These are phyloP conservation scores for Pestalotiopsis sp. DNA, from an alignment of 2,329 filamentous ascomycete species.

Conservation along the genomic window DNA sequence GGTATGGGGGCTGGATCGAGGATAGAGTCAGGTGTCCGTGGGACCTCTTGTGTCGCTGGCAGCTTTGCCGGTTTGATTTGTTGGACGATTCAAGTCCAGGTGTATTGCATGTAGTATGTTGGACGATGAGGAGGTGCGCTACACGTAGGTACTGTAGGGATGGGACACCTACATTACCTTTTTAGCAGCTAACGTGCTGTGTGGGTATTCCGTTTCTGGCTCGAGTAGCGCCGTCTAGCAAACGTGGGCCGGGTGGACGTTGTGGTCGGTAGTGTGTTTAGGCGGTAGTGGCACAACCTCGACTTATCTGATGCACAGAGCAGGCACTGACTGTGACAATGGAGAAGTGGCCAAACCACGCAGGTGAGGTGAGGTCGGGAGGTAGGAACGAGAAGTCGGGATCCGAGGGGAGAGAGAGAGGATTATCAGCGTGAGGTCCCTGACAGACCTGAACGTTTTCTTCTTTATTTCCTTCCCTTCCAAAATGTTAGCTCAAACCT, in stretches of 20 bases:
- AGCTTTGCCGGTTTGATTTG: too few species aligned
- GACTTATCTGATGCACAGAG: background rate
- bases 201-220: background rate
- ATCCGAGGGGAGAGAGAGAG: background rate
- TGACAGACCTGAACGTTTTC: background rate
- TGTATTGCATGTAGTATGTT: background rate
- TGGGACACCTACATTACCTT: background rate
- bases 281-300: background rate
- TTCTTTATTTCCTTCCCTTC: background rate
- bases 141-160: background rate
- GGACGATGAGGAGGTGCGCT: background rate
- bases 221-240: slow-evolving; percentile 3
- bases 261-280: background rate
- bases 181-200: background rate
- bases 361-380: background rate
- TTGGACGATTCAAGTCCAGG: too few species aligned
- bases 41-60: too few species aligned
- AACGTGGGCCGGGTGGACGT: background rate
- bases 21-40: too few species aligned
- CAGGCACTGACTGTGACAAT: background rate
- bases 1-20: too few species aligned
- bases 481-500: background rate
- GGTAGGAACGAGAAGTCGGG: background rate
- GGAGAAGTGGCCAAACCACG: background rate
- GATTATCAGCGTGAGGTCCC: background rate